Conservation (phyloP, 371 early-diverging fungal species). For the Mortierella sp. region DNA sequence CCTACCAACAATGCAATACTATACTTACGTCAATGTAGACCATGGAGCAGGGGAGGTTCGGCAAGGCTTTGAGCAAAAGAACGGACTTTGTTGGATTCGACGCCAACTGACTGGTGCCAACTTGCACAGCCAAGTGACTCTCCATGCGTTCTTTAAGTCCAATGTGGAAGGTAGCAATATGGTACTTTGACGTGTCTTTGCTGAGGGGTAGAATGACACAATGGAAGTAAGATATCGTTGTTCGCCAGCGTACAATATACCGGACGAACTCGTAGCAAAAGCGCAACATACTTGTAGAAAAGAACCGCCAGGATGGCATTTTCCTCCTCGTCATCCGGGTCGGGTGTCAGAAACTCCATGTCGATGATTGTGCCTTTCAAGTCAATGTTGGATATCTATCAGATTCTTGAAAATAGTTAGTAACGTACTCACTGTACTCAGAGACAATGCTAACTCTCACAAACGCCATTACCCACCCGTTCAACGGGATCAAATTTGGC, state of each 20-base stretch:
- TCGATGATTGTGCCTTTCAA: conserved; percentile 34
- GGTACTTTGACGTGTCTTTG: conserved; percentile 13
- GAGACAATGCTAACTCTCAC: neutral
- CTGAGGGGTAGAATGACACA: conserved; percentile 2
- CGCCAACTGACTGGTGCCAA: conserved; percentile 34
- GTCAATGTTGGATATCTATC: conserved; percentile 18
- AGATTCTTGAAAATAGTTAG: neutral
- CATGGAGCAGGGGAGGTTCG: conserved; percentile 35
- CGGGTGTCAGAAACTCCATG: conserved; percentile 42
- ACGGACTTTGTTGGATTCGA: conserved; percentile 17
- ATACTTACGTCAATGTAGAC: conserved; percentile 45
- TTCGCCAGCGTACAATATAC: too few species aligned
- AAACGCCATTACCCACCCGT: conserved; percentile 15
- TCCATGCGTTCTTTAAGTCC: conserved; percentile 1
- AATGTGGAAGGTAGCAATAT: conserved; percentile 44
- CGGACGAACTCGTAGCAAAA: too few species aligned
- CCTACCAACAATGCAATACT: neutral
- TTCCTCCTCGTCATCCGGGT: conserved; percentile 14
- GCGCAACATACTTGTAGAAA: conserved; percentile 37
- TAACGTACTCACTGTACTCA: too few species aligned
- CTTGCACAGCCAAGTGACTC: conserved; percentile 12
- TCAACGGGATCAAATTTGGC: conserved; percentile 37
- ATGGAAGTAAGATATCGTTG: too few species aligned
- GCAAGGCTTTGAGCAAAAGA: conserved; percentile 31
- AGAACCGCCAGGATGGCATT: conserved; percentile 32